Base-by-base conservation (phyloP, 805 yeast species). In the Kurtzmaniella fragi region DNA sequence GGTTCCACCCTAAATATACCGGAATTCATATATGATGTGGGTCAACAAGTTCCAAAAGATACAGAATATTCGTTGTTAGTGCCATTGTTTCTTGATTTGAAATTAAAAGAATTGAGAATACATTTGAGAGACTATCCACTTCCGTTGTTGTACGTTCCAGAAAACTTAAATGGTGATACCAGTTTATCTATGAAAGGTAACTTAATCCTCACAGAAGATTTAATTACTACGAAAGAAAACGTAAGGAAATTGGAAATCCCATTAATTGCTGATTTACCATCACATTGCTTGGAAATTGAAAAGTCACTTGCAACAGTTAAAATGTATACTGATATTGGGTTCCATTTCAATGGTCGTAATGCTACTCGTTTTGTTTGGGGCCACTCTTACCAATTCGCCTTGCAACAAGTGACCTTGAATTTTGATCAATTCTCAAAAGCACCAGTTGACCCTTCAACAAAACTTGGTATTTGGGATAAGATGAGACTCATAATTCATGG, bases 401-500 rank as follows among this genome's bases (percentile, higher is more conserved):
- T 90, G 25, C 88, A 87, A 47, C 90, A 87, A 47, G 70, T 82
- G 2, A 83, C 85, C 80, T 64, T 79, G 40, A 82, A 78, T 40
- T 73, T 90, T 43, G 95, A 89, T 50, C 80, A 82, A 33, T 86
- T 90, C 54, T 80, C 95, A 1, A 90, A 91, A 56, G 95, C 96
- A 0, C 95, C 95, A 0, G 62, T 84, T 12, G 98, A 90, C 56
- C 90, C 90, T 0, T 86, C 96, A 2, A 74, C 78, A 3, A 84
- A 83, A 48, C 62, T 88, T 11, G 98, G 98, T 0, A 81, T 89
- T 48, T 90, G 98, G 98, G 98, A 90, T 59, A 91, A 89, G 56
- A 60, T 88, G 20, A 65, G 96, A 36, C 71, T 80, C 23, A 69
- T 83, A 12, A 64, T 88, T 49, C 97, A 90, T 62, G 95, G 95